Conservation (phyloP, 2,329 filamentous ascomycete species). For the Pseudogymnoascus sp. region DNA sequence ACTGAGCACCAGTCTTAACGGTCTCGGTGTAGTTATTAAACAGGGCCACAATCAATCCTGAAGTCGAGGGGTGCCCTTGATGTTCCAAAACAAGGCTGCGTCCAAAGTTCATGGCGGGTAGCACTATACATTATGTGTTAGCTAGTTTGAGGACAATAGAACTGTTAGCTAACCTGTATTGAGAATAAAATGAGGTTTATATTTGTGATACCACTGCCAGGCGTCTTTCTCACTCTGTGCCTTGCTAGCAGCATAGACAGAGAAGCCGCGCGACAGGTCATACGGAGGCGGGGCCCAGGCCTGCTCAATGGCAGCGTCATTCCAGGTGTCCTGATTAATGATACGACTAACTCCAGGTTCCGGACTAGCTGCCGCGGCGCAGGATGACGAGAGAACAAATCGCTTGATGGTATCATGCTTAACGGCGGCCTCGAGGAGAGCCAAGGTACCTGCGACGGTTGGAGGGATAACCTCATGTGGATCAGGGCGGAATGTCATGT, state of each 20-base stretch:
- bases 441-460: background rate
- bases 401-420: slow-evolving; percentile 21
- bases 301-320: slow-evolving; percentile 25
- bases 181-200: slow-evolving; percentile 20
- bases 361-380: slow-evolving; percentile 12
- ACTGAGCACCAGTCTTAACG: slow-evolving; percentile 12
- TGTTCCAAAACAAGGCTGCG: slow-evolving; percentile 18
- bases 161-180: slow-evolving; percentile 23
- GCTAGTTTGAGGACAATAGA: background rate
- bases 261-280: slow-evolving; percentile 18
- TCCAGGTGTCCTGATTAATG: slow-evolving; percentile 27
- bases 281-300: slow-evolving; percentile 32
- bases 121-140: slow-evolving; percentile 15
- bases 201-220: slow-evolving; percentile 31
- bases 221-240: slow-evolving; percentile 28
- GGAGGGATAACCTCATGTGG: background rate
- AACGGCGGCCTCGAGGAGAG: background rate
- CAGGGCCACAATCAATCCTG: background rate
- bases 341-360: slow-evolving; percentile 15
- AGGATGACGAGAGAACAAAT: slow-evolving; percentile 32
- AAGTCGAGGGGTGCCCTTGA: background rate
- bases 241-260: slow-evolving; percentile 33
- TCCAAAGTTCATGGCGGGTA: slow-evolving; percentile 28
- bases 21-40: slow-evolving; percentile 6
- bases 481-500: slow-evolving; percentile 3